phyloP scores from a whole-genome alignment of 2,329 filamentous ascomycete species.

The Paraphaeosphaeria minitans region DNA sequence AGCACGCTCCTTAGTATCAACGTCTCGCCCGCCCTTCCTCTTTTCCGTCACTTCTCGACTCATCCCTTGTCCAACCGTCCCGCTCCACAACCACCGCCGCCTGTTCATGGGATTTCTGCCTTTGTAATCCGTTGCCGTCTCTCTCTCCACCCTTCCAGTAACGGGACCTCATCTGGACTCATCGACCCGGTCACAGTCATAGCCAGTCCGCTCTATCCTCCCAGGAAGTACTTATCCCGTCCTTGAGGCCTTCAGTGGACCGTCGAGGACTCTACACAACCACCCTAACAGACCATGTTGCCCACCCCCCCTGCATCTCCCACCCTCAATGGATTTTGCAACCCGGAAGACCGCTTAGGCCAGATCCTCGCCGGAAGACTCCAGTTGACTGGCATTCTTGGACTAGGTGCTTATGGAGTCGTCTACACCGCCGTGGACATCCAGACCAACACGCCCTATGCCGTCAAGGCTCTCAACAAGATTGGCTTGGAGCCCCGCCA shows the following conservation, averaged over 20 bases:
- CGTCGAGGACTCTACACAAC: slow-evolving; percentile 40
- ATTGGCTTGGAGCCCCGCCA: slow-evolving; percentile 87
- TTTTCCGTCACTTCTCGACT: slow-evolving; percentile 11
- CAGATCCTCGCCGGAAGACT: slow-evolving; percentile 81
- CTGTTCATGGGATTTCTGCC: slow-evolving; percentile 19
- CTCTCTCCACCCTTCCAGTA: slow-evolving; percentile 11
- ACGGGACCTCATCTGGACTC: slow-evolving; percentile 14
- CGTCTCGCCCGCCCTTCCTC: neutral
- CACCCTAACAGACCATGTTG: slow-evolving; percentile 48
- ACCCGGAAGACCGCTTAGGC: slow-evolving; percentile 84
- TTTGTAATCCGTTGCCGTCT: slow-evolving; percentile 25
- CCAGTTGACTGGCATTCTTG: slow-evolving; percentile 82
- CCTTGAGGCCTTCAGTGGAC: slow-evolving; percentile 51
- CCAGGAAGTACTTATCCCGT: slow-evolving; percentile 32
- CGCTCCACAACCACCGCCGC: slow-evolving; percentile 6
- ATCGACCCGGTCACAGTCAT: slow-evolving; percentile 14
- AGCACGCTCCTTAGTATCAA: slow-evolving; percentile 30
- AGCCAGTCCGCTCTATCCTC: slow-evolving; percentile 7
- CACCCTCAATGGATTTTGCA: slow-evolving; percentile 49
- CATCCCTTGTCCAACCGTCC: slow-evolving; percentile 1
- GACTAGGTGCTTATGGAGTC: slow-evolving; percentile 93
- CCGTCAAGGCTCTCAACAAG: slow-evolving; percentile 97
- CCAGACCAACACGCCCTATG: slow-evolving; percentile 80
- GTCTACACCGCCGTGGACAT: slow-evolving; percentile 90
- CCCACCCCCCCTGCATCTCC: slow-evolving; percentile 58